Percentiles rank a stretch among this genome's conserved stretches.
These are phyloP conservation scores for Avena atlantica DNA, from an alignment of 176 grass and related monocot genomes.

Conservation along the genomic window DNA sequence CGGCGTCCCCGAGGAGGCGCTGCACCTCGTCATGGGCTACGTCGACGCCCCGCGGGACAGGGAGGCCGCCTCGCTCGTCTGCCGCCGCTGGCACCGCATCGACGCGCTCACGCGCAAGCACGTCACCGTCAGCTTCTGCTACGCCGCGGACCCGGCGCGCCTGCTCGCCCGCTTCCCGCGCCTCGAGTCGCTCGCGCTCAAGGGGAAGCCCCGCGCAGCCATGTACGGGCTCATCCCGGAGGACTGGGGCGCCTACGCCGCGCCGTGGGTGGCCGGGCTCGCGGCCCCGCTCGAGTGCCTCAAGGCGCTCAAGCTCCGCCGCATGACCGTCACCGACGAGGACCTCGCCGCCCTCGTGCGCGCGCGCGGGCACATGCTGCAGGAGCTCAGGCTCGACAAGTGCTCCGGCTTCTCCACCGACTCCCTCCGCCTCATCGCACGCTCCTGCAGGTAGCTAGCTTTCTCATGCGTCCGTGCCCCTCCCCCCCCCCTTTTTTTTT, in stretches of 20 bases:
- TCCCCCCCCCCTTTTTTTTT: not conserved
- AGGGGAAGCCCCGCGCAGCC: conserved; percentile 71
- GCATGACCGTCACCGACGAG: conserved; percentile 73
- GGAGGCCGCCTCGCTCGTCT: conserved; percentile 64
- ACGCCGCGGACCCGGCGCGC: conserved; percentile 55
- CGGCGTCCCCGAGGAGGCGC: conserved; percentile 55
- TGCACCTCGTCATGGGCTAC: conserved; percentile 69
- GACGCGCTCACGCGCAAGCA: conserved; percentile 78
- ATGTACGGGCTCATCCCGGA: conserved; percentile 86
- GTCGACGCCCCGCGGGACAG: conserved; percentile 68
- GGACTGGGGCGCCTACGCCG: conserved; percentile 70
- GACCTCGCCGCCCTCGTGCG: conserved; percentile 58
- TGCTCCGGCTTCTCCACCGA: conserved; percentile 89
- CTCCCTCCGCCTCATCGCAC: conserved; percentile 65
- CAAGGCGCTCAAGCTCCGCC: conserved; percentile 79
- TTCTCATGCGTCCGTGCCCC: not conserved
- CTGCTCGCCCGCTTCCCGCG: conserved; percentile 60
- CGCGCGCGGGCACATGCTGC: conserved; percentile 68
- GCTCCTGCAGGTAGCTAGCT: conserved; percentile 66
- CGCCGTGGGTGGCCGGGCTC: conserved; percentile 68
- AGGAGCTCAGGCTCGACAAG: conserved; percentile 82
- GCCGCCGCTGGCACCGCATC: conserved; percentile 72
- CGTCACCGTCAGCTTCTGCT: conserved; percentile 77
- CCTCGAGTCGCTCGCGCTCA: conserved; percentile 74
- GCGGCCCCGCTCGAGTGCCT: conserved; percentile 72